These are phyloP conservation scores for Lecanoromycetidae sp. DNA, from an alignment of 2,329 filamentous ascomycete species.

Conservation along the genomic window DNA sequence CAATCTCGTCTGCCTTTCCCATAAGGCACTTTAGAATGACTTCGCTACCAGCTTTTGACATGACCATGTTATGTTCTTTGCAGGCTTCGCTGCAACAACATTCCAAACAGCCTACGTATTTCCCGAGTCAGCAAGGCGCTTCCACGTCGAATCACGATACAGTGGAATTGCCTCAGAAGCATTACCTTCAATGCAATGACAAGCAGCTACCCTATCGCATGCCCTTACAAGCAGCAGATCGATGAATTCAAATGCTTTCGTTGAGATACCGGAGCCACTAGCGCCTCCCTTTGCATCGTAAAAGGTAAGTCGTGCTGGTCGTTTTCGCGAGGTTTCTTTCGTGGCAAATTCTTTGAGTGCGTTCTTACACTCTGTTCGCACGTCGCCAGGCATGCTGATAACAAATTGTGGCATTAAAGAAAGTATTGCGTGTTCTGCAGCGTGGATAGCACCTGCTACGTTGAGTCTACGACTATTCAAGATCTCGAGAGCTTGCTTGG, in stretches of 20 bases:
- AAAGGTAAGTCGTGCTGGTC: slow-evolving; percentile 79
- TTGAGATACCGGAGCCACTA: slow-evolving; percentile 71
- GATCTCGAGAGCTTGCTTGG: slow-evolving; percentile 64
- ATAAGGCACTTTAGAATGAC: slow-evolving; percentile 70
- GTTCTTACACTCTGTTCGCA: slow-evolving; percentile 88
- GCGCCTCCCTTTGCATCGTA: slow-evolving; percentile 90
- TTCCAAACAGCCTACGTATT: slow-evolving; percentile 81
- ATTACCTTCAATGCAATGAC: slow-evolving; percentile 62
- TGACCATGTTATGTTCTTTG: slow-evolving; percentile 76
- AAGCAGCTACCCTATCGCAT: slow-evolving; percentile 61
- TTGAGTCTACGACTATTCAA: slow-evolving; percentile 61
- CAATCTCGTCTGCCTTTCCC: slow-evolving; percentile 53
- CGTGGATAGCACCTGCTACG: slow-evolving; percentile 81
- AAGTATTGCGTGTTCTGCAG: slow-evolving; percentile 83
- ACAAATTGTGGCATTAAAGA: slow-evolving; percentile 83
- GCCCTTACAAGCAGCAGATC: slow-evolving; percentile 67
- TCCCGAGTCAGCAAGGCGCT: too few relatives aligned
- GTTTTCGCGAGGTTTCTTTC: slow-evolving; percentile 47
- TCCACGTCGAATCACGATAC: too few relatives aligned
- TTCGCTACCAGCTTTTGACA: slow-evolving; percentile 78
- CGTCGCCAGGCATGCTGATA: slow-evolving; percentile 77
- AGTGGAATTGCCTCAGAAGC: too few relatives aligned
- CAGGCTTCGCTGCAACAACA: slow-evolving; percentile 80
- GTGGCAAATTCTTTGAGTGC: slow-evolving; percentile 76
- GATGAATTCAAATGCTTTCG: slow-evolving; percentile 87